Conservation (phyloP, 2,329 filamentous ascomycete genomes). For the Pseudogymnoascus sp. region DNA sequence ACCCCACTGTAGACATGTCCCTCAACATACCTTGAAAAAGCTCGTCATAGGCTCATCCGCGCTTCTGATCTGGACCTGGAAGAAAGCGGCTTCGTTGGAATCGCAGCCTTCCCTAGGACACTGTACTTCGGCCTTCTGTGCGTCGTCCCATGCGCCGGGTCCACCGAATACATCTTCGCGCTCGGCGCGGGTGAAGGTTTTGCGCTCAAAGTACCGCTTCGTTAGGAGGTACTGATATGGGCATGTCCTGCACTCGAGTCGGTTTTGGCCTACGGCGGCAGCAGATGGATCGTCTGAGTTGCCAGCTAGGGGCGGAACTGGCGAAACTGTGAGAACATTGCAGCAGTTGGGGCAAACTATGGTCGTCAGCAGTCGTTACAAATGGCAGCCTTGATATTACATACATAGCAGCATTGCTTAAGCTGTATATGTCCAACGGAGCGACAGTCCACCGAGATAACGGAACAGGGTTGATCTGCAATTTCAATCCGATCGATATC, state of each 20-base stretch:
- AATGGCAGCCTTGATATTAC: slow-evolving; percentile 16
- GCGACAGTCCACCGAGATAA: background rate
- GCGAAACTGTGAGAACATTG: slow-evolving; percentile 70
- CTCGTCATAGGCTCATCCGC: slow-evolving; percentile 98
- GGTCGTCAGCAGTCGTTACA: slow-evolving; percentile 16
- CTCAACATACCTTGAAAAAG: slow-evolving; percentile 66
- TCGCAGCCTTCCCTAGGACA: slow-evolving; percentile 75
- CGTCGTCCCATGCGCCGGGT: slow-evolving; percentile 81
- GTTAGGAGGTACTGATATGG: slow-evolving; percentile 83
- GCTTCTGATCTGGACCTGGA: slow-evolving; percentile 94
- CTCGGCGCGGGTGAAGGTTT: slow-evolving; percentile 72
- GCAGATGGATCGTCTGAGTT: slow-evolving; percentile 22
- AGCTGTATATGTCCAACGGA: background rate
- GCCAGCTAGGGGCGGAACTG: slow-evolving; percentile 29
- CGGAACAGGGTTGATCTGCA: background rate
- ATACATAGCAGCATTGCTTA: slow-evolving; percentile 58
- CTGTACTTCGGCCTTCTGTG: slow-evolving; percentile 73
- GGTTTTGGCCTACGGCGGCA: slow-evolving; percentile 47
- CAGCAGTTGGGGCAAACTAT: slow-evolving; percentile 74
- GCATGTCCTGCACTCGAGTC: slow-evolving; percentile 91
- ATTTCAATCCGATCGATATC: background rate
- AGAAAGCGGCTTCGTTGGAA: slow-evolving; percentile 81
- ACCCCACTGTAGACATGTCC: slow-evolving; percentile 14
- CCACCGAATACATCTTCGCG: slow-evolving; percentile 87
- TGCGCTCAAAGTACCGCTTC: slow-evolving; percentile 69